phyloP scores from a whole-genome alignment of 169 alveolate species.

The Cryptosporidium ryanae region DNA sequence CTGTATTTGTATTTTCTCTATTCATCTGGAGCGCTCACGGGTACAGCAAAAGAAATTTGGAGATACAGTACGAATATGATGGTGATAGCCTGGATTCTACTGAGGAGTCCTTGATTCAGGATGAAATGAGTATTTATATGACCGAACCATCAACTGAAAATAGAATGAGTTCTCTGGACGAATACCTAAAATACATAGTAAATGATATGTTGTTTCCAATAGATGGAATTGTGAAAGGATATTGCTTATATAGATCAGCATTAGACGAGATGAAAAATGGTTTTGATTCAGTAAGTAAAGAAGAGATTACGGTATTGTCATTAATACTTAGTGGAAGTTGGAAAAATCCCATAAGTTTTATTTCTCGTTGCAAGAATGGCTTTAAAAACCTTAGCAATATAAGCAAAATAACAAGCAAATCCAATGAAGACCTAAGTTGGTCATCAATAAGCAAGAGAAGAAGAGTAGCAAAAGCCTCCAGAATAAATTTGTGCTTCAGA shows the following conservation, averaged over 20 bases:
- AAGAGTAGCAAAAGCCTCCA: neutral
- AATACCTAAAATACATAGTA: slow-evolving; percentile 26
- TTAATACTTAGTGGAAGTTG: slow-evolving; percentile 41
- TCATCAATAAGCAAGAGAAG: neutral
- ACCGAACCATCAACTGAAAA: neutral
- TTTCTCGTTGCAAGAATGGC: slow-evolving; percentile 21
- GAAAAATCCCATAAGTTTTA: slow-evolving; percentile 38
- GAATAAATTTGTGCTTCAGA: slow-evolving; percentile 36
- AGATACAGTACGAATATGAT: too few relatives aligned
- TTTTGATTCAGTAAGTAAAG: neutral
- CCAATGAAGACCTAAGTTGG: neutral
- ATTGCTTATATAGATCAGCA: slow-evolving; percentile 43
- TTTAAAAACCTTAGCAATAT: slow-evolving; percentile 27
- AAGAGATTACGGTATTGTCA: slow-evolving; percentile 20
- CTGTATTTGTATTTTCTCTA: too few relatives aligned
- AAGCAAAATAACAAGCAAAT: neutral
- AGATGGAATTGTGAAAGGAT: slow-evolving; percentile 48
- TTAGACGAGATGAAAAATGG: slow-evolving; percentile 9
- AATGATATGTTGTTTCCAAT: slow-evolving; percentile 46
- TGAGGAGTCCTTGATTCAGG: slow-evolving; percentile 3
- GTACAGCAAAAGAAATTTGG: too few relatives aligned
- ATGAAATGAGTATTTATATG: neutral
- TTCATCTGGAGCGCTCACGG: too few relatives aligned
- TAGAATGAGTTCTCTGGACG: slow-evolving; percentile 26
- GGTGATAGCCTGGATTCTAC: neutral